These are phyloP conservation scores for Aurinia saxatilis DNA, from an alignment of 345 rosid genomes.

Conservation along the genomic window DNA sequence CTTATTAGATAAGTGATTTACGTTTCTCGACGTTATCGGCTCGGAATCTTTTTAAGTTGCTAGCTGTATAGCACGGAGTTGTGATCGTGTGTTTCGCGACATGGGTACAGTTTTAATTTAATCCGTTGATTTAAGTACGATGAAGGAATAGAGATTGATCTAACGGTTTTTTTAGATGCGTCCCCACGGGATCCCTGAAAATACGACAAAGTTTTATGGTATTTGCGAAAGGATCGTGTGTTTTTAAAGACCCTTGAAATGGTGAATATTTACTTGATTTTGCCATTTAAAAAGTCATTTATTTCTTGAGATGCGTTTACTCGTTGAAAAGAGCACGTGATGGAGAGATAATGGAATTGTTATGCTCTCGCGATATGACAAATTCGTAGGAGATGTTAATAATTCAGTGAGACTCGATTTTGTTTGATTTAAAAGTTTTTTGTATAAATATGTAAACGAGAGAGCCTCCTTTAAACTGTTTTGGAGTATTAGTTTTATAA, in stretches of 20 bases:
- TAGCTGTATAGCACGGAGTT: slow-evolving; percentile 36
- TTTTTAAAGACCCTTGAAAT: slow-evolving; percentile 27
- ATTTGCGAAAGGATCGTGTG: background rate
- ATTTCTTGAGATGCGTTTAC: slow-evolving; percentile 32
- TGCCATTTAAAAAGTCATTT: slow-evolving; percentile 30
- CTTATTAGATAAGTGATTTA: slow-evolving; percentile 38
- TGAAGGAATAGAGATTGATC: slow-evolving; percentile 1
- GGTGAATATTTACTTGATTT: slow-evolving; percentile 27
- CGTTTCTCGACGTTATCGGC: slow-evolving; percentile 62
- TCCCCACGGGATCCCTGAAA: slow-evolving; percentile 29
- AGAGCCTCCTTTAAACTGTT: too few relatives aligned
- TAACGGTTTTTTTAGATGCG: slow-evolving; percentile 17
- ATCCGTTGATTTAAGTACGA: slow-evolving; percentile 19
- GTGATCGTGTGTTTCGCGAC: background rate
- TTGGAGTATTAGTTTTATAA: too few relatives aligned
- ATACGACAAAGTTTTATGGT: slow-evolving; percentile 40
- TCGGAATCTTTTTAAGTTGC: slow-evolving; percentile 54
- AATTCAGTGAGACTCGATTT: too few relatives aligned
- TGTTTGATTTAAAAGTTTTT: too few relatives aligned
- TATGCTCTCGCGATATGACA: too few relatives aligned
- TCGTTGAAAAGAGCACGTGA: slow-evolving; percentile 43
- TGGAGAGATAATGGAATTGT: slow-evolving; percentile 6
- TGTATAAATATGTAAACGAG: too few relatives aligned
- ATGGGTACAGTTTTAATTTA: background rate
- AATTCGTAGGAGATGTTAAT: too few relatives aligned